A percentile compares a stretch with the other conserved stretches of the same genome.
Evolutionary conservation across 2,329 filamentous ascomycete species (phyloP).

Genomic region (Fusarium succisae): DNA sequence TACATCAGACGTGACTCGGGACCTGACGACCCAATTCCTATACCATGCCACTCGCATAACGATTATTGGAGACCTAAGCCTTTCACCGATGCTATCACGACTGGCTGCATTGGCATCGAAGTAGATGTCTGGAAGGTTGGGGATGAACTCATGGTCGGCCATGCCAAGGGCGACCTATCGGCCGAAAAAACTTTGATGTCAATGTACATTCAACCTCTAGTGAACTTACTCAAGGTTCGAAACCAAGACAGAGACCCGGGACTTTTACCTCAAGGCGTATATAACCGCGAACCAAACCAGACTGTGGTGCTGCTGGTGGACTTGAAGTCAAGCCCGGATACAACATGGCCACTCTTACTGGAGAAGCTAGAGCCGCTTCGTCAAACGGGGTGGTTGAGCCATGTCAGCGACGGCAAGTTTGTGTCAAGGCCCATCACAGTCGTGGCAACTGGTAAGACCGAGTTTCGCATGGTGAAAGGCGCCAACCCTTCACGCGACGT

Average conservation of each 20-base stretch:
- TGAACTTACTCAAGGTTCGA: slow-evolving; percentile 65
- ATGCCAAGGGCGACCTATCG: slow-evolving; percentile 64
- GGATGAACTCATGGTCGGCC: slow-evolving; percentile 68
- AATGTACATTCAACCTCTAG: slow-evolving; percentile 72
- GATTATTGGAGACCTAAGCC: slow-evolving; percentile 74
- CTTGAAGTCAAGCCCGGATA: slow-evolving; percentile 63
- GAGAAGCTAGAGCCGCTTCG: slow-evolving; percentile 64
- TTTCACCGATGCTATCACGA: slow-evolving; percentile 68
- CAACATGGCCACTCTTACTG: slow-evolving; percentile 42
- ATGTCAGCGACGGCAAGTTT: slow-evolving; percentile 60
- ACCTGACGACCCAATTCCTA: slow-evolving; percentile 49
- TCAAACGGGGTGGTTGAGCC: slow-evolving; percentile 65
- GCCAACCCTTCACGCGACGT: slow-evolving; percentile 57
- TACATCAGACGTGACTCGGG: neutral
- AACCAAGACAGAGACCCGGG: slow-evolving; percentile 14
- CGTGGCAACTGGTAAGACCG: slow-evolving; percentile 68
- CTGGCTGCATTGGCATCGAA: slow-evolving; percentile 71
- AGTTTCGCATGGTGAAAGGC: slow-evolving; percentile 26
- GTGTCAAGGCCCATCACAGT: slow-evolving; percentile 70
- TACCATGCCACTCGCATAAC: slow-evolving; percentile 74
- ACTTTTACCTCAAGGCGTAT: slow-evolving; percentile 60
- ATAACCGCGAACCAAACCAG: slow-evolving; percentile 60
- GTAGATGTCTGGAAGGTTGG: slow-evolving; percentile 74
- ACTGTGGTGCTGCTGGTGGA: slow-evolving; percentile 73
- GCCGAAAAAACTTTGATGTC: slow-evolving; percentile 64